Percentiles rank a stretch among this genome's conserved stretches.
Conservation (phyloP, 257 asterid species). For the Solanum chiquidenum region DNA sequence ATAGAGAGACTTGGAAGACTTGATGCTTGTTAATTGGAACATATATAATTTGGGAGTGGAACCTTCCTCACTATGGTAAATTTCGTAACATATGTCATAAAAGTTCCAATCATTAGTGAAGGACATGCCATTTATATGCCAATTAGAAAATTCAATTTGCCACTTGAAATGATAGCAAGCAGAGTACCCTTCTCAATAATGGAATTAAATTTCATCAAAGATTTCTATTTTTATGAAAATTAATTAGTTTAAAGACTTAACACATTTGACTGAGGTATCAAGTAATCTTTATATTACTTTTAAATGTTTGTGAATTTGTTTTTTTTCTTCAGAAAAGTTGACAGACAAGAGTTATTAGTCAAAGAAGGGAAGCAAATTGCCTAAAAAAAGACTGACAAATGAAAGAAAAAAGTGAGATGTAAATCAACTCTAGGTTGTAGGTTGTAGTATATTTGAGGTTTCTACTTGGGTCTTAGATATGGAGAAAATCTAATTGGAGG, state of each 20-base stretch:
- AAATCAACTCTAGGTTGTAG: neutral
- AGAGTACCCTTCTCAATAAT: neutral
- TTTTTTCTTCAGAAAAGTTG: neutral
- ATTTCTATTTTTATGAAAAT: neutral
- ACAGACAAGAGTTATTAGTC: neutral
- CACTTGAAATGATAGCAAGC: neutral
- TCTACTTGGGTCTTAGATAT: rapidly evolving
- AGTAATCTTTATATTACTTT: neutral
- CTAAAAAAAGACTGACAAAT: neutral
- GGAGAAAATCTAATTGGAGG: rapidly evolving
- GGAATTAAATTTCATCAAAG: neutral
- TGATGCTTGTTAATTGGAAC: neutral
- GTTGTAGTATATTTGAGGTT: too few relatives aligned
- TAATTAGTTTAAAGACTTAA: neutral
- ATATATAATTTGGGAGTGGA: neutral
- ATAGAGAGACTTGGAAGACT: neutral
- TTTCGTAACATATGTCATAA: neutral
- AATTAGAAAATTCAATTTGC: neutral
- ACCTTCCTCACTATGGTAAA: neutral
- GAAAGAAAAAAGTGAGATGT: neutral
- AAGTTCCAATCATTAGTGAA: neutral
- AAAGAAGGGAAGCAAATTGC: neutral
- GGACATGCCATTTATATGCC: neutral
- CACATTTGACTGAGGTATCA: neutral
- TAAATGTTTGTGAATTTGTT: neutral